Base-by-base conservation (phyloP, 306 rosid genomes). In the Cucumis cinereus region DNA sequence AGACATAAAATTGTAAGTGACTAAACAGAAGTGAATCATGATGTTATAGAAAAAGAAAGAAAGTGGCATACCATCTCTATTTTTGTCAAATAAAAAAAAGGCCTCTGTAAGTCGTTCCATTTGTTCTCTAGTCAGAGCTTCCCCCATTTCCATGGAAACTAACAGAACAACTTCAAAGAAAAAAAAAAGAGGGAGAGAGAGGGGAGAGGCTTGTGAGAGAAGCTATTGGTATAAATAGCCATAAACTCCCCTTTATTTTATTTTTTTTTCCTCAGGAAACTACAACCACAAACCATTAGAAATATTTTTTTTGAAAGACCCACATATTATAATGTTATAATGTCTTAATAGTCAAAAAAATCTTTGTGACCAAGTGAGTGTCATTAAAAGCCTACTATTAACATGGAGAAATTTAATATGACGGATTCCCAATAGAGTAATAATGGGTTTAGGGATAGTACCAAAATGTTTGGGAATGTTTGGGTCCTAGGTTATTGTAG, bases 51-150 rank as follows among this genome's bases (percentile, higher is more conserved):
- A 74, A 20, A 15, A 11, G 53, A 61, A 75, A 57, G 16, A 86
- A 69, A 49, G 8, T 71, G 75, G 82, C 89, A 66, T 81, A 93
- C 98, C 98, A 84, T 93, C 96, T 71, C 89, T 90, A 82, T 93
- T 92, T 81, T 90, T 90, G 84, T 93, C 98, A 83, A 93, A 89
- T 40, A 90, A 79, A 80, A 93, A 61, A 81, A 93, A 93, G 14
- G 92, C 97, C 84, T 93, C 96, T 76, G 75, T 81, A 78, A 93
- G 87, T 85, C 84, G 93, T 59, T 80, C 82, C 85, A 89, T 84
- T 81, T 89, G 95, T 77, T 91, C 92, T 80, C 84, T 84, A 33
- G 84, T 85, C 47, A 91, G 85, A 61, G 70, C 77, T 64, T 89
- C 95, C 76, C 81, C 90, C 93, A 90, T 88, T 10, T 57, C 70